A percentile compares a stretch with the other conserved stretches of the same genome.
phyloP scores from a whole-genome alignment of 73 alveolate species.

The Paramecium sonneborni region DNA sequence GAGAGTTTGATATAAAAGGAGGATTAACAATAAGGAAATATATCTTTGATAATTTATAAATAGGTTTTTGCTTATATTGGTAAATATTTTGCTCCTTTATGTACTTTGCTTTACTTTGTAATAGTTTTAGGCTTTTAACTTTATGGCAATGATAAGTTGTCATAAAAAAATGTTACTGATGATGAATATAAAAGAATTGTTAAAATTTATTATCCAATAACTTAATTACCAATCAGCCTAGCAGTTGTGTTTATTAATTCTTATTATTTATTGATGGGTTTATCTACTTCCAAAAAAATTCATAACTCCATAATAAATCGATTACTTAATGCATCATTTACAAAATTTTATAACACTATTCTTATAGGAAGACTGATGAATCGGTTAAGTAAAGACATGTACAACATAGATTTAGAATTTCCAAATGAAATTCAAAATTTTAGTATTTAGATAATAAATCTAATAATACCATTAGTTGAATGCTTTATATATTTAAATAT shows the following conservation, averaged over 20 bases:
- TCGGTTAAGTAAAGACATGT: slow-evolving; percentile 50
- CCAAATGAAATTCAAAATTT: slow-evolving; percentile 6
- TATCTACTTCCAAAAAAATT: background rate
- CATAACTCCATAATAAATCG: background rate
- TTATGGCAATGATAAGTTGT: background rate
- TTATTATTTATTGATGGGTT: background rate
- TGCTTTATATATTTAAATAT: background rate
- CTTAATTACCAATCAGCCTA: background rate
- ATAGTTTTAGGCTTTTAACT: background rate
- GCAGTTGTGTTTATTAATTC: background rate
- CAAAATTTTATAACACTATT: slow-evolving; percentile 48
- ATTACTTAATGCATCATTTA: slow-evolving; percentile 25
- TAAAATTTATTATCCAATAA: background rate
- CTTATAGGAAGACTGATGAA: slow-evolving; percentile 55
- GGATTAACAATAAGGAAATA: background rate
- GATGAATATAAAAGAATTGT: background rate
- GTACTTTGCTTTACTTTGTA: background rate
- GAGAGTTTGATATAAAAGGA: background rate
- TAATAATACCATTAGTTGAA: background rate
- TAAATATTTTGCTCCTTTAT: background rate
- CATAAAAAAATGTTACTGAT: background rate
- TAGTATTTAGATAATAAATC: background rate
- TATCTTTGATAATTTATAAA: background rate
- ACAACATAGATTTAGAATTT: slow-evolving; percentile 20
- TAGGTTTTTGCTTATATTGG: background rate